Percentiles rank a stretch among this genome's conserved stretches.
phyloP scores from a whole-genome alignment of 169 alveolate genomes.

The Miamiensis avidus region DNA sequence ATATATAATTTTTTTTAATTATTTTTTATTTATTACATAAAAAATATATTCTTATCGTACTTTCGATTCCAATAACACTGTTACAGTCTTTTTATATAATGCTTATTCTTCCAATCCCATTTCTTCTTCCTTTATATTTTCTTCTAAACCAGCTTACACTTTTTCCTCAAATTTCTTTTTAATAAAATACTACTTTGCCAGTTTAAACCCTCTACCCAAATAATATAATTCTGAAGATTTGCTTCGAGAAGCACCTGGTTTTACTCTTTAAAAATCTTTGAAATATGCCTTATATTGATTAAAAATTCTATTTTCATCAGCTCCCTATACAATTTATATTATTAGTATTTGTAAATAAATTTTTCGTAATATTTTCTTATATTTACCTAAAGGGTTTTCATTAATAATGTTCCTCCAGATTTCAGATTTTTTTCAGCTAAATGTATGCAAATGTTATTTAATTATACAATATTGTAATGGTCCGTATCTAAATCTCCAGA shows the following conservation, averaged over 20 bases:
- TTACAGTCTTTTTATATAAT: too few species aligned
- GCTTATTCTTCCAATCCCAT: background rate
- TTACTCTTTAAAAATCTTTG: constrained; percentile 33
- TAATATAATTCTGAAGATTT: constrained; percentile 36
- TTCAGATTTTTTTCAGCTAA: constrained; percentile 20
- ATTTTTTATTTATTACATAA: too few species aligned
- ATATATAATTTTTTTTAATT: too few species aligned
- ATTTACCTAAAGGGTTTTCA: constrained; percentile 26
- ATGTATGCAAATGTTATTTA: constrained; percentile 25
- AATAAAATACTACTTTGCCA: background rate
- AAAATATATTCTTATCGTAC: too few species aligned
- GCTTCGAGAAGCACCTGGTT: constrained; percentile 37
- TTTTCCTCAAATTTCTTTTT: background rate
- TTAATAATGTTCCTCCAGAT: constrained; percentile 37
- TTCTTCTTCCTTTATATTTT: background rate
- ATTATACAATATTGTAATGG: constrained; percentile 21
- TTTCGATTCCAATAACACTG: background rate
- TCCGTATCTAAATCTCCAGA: constrained; percentile 55
- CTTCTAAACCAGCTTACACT: background rate
- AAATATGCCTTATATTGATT: constrained; percentile 17
- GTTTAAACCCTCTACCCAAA: constrained; percentile 32
- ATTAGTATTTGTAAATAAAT: too few species aligned
- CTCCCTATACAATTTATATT: background rate
- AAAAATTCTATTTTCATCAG: constrained; percentile 9
- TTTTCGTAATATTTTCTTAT: too few species aligned